phyloP scores from a whole-genome alignment of 2,329 filamentous ascomycete genomes.

The Beauveria rudraprayagi region DNA sequence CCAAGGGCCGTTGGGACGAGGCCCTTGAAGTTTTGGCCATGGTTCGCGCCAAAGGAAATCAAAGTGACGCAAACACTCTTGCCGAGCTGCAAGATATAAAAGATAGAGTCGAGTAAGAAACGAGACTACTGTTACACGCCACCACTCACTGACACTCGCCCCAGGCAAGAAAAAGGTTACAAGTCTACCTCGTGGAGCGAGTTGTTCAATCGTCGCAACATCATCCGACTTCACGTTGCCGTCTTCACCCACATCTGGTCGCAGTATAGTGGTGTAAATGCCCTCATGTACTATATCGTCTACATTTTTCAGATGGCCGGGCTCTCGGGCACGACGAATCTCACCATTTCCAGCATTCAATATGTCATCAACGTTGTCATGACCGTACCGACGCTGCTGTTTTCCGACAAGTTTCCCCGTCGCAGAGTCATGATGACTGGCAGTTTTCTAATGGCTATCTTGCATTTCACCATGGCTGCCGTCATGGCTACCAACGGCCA shows the following conservation, averaged over 20 bases:
- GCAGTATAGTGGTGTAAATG: conserved; percentile 41
- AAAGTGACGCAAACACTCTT: conserved; percentile 42
- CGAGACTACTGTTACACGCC: too few relatives aligned
- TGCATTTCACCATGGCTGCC: conserved; percentile 40
- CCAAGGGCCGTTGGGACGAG: conserved; percentile 49
- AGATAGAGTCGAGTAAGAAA: conserved; percentile 19
- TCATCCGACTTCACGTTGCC: conserved; percentile 38
- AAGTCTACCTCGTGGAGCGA: conserved; percentile 21
- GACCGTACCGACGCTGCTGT: conserved; percentile 39
- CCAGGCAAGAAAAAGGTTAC: conserved; percentile 11
- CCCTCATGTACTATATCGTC: conserved; percentile 46
- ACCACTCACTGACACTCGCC: background rate
- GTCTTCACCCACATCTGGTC: conserved; percentile 42
- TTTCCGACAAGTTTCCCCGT: conserved; percentile 47
- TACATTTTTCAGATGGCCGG: conserved; percentile 23
- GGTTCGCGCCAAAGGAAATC: conserved; percentile 46
- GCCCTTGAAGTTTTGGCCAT: conserved; percentile 40
- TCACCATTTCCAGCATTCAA: conserved; percentile 42
- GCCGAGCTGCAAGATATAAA: conserved; percentile 46
- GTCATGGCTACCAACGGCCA: conserved; percentile 36
- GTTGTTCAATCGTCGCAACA: conserved; percentile 34
- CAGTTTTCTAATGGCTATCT: conserved; percentile 53
- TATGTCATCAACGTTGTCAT: conserved; percentile 43
- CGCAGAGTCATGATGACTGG: conserved; percentile 56
- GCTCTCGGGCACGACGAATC: conserved; percentile 31